These are phyloP conservation scores for Rhodamnia rubescens DNA, from an alignment of 345 rosid species.

Conservation along the genomic window DNA sequence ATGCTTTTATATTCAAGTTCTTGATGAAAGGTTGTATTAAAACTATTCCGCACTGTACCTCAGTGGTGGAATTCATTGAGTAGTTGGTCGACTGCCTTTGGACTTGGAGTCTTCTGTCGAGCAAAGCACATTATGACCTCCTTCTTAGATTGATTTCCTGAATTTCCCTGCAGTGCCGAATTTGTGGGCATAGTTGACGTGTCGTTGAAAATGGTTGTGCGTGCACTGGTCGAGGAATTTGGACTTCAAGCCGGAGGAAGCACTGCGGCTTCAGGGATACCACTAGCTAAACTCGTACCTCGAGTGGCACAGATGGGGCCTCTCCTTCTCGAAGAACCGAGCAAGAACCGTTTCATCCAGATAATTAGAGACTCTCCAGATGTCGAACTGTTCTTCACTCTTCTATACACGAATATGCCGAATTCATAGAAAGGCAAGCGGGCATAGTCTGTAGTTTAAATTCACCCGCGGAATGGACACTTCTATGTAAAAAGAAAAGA, in stretches of 20 bases:
- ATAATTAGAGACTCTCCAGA: constrained; percentile 44
- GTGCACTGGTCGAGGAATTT: constrained; percentile 46
- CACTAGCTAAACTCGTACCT: constrained; percentile 71
- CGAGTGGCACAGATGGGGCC: constrained; percentile 53
- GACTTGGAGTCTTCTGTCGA: not conserved
- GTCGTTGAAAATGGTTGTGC: constrained; percentile 46
- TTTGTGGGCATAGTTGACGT: constrained; percentile 44
- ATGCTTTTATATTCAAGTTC: not conserved
- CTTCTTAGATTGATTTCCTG: not conserved
- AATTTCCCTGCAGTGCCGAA: constrained; percentile 51
- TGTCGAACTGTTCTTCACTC: constrained; percentile 76
- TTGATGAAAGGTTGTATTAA: not conserved
- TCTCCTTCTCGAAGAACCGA: constrained; percentile 40
- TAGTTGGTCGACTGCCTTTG: not conserved
- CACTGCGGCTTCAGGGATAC: constrained; percentile 37
- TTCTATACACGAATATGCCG: constrained; percentile 65
- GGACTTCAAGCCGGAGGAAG: constrained; percentile 28
- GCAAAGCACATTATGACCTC: not conserved
- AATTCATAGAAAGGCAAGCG: constrained; percentile 12
- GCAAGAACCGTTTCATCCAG: constrained; percentile 50
- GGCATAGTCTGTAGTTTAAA: constrained; percentile 5
- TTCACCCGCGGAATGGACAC: not conserved
- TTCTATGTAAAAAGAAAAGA: not conserved
- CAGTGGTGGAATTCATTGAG: not conserved
- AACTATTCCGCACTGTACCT: not conserved